phyloP scores from a whole-genome alignment of 257 asterid genomes.

The Nicotiana obtusifolia region DNA sequence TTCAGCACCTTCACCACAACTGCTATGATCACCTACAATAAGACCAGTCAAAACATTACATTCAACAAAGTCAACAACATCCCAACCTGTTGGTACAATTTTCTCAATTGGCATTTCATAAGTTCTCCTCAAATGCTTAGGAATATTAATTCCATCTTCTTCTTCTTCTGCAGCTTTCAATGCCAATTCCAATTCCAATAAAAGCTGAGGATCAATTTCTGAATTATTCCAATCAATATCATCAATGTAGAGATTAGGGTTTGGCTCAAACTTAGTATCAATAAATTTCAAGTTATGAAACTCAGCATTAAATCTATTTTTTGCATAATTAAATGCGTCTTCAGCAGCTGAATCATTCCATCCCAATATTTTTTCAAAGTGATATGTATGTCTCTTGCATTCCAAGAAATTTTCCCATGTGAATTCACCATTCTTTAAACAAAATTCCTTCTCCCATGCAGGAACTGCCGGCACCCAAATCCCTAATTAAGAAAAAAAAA shows the following conservation, averaged over 20 bases:
- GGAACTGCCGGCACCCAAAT: constrained; percentile 21
- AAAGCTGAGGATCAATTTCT: background rate
- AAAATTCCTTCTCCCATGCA: constrained; percentile 27
- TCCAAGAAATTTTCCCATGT: constrained; percentile 16
- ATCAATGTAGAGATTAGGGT: constrained; percentile 14
- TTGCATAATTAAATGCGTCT: constrained; percentile 17
- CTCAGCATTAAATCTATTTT: constrained; percentile 3
- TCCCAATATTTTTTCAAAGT: background rate
- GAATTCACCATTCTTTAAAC: constrained; percentile 10
- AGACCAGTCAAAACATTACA: too few relatives aligned
- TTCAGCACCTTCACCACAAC: too few relatives aligned
- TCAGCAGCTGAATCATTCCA: constrained; percentile 22
- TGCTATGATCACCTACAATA: too few relatives aligned
- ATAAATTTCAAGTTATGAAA: background rate
- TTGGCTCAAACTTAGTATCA: background rate
- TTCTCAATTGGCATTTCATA: background rate
- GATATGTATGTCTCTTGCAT: background rate
- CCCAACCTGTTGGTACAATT: background rate
- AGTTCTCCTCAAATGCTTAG: background rate
- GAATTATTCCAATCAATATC: constrained; percentile 19
- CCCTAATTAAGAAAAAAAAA: background rate
- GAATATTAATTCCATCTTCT: background rate
- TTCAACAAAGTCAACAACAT: background rate
- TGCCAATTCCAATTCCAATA: background rate
- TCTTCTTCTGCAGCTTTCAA: background rate